phyloP scores from a whole-genome alignment of 2,329 filamentous ascomycete genomes.

The Neonectria faginata region DNA sequence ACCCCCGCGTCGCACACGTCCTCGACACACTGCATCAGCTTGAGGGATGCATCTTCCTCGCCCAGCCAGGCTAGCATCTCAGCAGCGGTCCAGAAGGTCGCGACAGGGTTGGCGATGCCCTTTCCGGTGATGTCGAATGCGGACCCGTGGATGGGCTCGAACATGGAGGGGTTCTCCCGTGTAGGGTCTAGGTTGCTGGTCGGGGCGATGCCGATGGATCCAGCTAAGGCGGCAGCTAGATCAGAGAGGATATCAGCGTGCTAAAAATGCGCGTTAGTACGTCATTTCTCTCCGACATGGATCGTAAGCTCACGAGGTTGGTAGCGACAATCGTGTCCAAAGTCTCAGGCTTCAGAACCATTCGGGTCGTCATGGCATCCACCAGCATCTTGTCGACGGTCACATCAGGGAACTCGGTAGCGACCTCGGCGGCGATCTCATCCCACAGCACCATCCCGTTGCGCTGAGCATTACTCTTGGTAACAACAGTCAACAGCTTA shows the following conservation, averaged over 20 bases:
- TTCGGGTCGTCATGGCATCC: slow-evolving; percentile 74
- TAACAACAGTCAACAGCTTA: slow-evolving; percentile 71
- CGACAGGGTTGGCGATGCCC: slow-evolving; percentile 68
- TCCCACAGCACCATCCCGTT: slow-evolving; percentile 78
- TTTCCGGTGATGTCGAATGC: slow-evolving; percentile 70
- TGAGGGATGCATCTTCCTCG: slow-evolving; percentile 61
- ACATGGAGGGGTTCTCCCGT: slow-evolving; percentile 66
- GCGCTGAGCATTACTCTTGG: slow-evolving; percentile 74
- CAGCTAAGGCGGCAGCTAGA: slow-evolving; percentile 75
- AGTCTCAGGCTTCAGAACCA: slow-evolving; percentile 69
- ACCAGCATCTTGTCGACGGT: slow-evolving; percentile 74
- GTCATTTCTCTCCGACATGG: background rate
- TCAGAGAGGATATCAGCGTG: slow-evolving; percentile 77
- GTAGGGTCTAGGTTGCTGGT: slow-evolving; percentile 75
- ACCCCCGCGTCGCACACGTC: slow-evolving; percentile 63
- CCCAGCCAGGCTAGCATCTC: slow-evolving; percentile 71
- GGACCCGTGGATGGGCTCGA: slow-evolving; percentile 70
- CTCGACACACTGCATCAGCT: slow-evolving; percentile 65
- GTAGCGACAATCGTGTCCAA: slow-evolving; percentile 74
- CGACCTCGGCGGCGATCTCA: slow-evolving; percentile 67
- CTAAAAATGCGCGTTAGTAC: slow-evolving; percentile 4
- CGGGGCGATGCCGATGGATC: slow-evolving; percentile 78
- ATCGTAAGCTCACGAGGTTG: slow-evolving; percentile 64
- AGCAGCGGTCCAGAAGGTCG: slow-evolving; percentile 68
- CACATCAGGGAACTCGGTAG: slow-evolving; percentile 70